A percentile compares a stretch with the other conserved stretches of the same genome.
Evolutionary conservation across 1,284 basidiomycete species (phyloP).

Genomic region (Austroboletus novae-zelandiae): DNA sequence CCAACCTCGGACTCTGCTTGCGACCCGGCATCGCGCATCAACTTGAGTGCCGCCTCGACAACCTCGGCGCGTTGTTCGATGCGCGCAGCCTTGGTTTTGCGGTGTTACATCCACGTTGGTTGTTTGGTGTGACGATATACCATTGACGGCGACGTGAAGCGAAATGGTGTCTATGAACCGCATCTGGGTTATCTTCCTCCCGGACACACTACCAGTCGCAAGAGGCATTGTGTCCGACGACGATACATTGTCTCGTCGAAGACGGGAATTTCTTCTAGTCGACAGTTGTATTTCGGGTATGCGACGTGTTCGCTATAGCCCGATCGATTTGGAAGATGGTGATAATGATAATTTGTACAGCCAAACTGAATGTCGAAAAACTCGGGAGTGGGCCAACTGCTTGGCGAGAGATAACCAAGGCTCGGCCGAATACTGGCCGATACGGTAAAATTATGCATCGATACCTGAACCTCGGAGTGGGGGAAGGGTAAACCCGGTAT

Average conservation of each 20-base stretch:
- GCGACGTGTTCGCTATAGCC: conserved; percentile 63
- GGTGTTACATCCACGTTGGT: conserved; percentile 87
- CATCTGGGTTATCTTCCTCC: conserved; percentile 86
- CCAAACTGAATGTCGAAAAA: conserved; percentile 52
- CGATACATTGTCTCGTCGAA: conserved; percentile 93
- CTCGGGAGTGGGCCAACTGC: too few species aligned
- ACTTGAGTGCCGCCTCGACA: conserved; percentile 49
- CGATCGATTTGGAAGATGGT: conserved; percentile 61
- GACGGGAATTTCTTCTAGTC: conserved; percentile 71
- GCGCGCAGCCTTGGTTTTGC: conserved; percentile 62
- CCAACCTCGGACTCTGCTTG: conserved; percentile 44
- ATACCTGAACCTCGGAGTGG: conserved; percentile 80
- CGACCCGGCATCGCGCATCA: conserved; percentile 49
- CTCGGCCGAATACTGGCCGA: conserved; percentile 72
- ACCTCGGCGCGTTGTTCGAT: conserved; percentile 57
- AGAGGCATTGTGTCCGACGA: conserved; percentile 92
- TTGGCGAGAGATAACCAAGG: conserved; percentile 61
- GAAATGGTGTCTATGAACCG: conserved; percentile 96
- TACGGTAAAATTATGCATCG: conserved; percentile 84
- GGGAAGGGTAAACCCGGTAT: conserved; percentile 82
- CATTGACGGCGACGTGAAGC: conserved; percentile 90
- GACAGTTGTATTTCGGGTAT: conserved; percentile 57
- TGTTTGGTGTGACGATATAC: conserved; percentile 95
- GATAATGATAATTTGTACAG: conserved; percentile 79
- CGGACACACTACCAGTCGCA: conserved; percentile 86